Conservation (phyloP, 345 rosid species). For the Melaleuca quinquenervia region DNA sequence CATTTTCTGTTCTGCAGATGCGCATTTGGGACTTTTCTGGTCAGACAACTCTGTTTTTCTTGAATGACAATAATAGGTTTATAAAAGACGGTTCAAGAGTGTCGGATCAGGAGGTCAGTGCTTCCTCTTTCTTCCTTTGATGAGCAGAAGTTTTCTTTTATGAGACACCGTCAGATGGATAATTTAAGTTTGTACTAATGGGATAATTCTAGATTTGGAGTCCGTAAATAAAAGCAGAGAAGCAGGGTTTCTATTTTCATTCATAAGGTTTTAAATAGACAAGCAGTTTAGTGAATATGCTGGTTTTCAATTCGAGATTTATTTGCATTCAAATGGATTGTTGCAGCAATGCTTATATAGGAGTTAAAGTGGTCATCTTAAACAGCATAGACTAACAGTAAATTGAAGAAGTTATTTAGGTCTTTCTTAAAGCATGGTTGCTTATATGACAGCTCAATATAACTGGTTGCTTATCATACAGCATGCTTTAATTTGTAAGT, state of each 20-base stretch:
- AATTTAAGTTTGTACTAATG: background rate
- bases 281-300: background rate
- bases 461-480: background rate
- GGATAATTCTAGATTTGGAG: background rate
- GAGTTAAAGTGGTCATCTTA: background rate
- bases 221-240: background rate
- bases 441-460: background rate
- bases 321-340: background rate
- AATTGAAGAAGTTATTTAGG: background rate
- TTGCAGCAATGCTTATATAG: background rate
- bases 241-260: background rate
- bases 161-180: background rate
- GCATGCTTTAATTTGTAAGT: background rate
- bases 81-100: conserved; percentile 48
- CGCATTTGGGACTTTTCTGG: conserved; percentile 95
- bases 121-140: background rate
- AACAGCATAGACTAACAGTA: background rate
- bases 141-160: background rate
- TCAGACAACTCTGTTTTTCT: conserved; percentile 48
- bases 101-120: conserved; percentile 75
- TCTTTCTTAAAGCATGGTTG: background rate
- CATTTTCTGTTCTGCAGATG: conserved; percentile 37
- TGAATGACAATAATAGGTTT: conserved; percentile 39
- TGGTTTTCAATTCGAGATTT: background rate
- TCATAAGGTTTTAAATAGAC: background rate